These are phyloP conservation scores for Ascosphaera aggregata DNA, from an alignment of 2,329 filamentous ascomycete genomes.

Conservation along the genomic window DNA sequence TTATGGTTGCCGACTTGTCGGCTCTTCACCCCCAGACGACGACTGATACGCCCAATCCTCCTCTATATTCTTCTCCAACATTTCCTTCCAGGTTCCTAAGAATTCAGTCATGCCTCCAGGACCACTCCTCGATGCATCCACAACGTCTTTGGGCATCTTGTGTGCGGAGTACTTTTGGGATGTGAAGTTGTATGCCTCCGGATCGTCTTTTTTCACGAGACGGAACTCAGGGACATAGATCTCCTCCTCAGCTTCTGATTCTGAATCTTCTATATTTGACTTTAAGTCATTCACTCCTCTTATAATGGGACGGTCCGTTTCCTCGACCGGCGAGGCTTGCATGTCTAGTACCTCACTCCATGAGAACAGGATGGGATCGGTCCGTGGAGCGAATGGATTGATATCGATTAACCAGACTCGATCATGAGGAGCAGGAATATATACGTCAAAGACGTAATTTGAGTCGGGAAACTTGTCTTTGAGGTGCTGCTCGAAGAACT, in stretches of 20 bases:
- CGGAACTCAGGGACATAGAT: conserved; percentile 53
- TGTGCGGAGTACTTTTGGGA: conserved; percentile 82
- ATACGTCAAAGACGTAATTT: conserved; percentile 78
- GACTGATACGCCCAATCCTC: conserved; percentile 15
- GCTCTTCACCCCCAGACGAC: conserved; percentile 11
- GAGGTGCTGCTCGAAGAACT: conserved; percentile 55
- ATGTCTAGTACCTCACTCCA: conserved; percentile 71
- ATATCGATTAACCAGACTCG: conserved; percentile 76
- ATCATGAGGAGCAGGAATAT: conserved; percentile 54
- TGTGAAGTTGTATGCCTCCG: conserved; percentile 67
- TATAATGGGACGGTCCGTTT: conserved; percentile 1
- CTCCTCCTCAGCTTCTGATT: conserved; percentile 21
- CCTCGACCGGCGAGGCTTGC: conserved; percentile 15
- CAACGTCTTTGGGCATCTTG: conserved; percentile 83
- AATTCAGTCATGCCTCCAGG: conserved; percentile 64
- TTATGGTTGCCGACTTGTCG: not conserved
- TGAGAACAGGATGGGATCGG: conserved; percentile 69
- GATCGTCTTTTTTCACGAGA: conserved; percentile 62
- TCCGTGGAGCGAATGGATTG: conserved; percentile 80
- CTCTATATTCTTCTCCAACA: conserved; percentile 20
- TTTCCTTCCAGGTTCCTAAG: conserved; percentile 47
- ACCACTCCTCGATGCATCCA: conserved; percentile 41
- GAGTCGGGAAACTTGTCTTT: conserved; percentile 60
- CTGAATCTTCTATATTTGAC: conserved; percentile 14
- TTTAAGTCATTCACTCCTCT: not conserved